These are phyloP conservation scores for Emergomyces pasteurianus DNA, from an alignment of 2,329 filamentous ascomycete species.

Conservation along the genomic window DNA sequence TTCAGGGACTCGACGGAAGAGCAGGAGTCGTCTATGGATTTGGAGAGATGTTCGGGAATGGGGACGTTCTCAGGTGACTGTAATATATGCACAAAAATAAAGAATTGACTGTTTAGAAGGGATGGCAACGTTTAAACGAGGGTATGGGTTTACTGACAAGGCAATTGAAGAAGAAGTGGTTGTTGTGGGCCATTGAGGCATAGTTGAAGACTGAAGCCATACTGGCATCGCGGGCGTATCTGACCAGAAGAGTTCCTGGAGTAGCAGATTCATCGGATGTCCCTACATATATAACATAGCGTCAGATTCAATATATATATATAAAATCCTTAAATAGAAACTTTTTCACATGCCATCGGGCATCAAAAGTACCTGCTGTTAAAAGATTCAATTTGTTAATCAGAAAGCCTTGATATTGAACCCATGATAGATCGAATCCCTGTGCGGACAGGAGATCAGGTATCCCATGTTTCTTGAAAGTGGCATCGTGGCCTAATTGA, in stretches of 20 bases:
- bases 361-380: slow-evolving; percentile 48
- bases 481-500: slow-evolving; percentile 34
- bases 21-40: slow-evolving; percentile 58
- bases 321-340: background rate
- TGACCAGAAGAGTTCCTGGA: slow-evolving; percentile 57
- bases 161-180: slow-evolving; percentile 44
- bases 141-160: slow-evolving; percentile 40
- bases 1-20: slow-evolving; percentile 72
- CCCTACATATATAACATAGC: slow-evolving; percentile 35
- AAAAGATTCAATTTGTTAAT: slow-evolving; percentile 64
- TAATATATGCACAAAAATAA: background rate
- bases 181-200: slow-evolving; percentile 94
- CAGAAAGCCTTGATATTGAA: slow-evolving; percentile 64
- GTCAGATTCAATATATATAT: background rate
- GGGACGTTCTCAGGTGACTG: slow-evolving; percentile 32
- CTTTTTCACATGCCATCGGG: background rate
- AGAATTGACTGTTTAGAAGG: background rate
- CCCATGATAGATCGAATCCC: slow-evolving; percentile 68
- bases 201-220: slow-evolving; percentile 82
- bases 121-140: slow-evolving; percentile 49
- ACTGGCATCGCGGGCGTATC: slow-evolving; percentile 65
- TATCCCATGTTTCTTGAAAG: slow-evolving; percentile 44
- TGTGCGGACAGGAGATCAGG: slow-evolving; percentile 57
- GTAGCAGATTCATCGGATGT: slow-evolving; percentile 51
- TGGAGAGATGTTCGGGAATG: slow-evolving; percentile 47